A percentile compares a stretch with the other conserved stretches of the same genome.
Conservation (phyloP, 2,329 filamentous ascomycete genomes). For the Diaporthe vaccinii region DNA sequence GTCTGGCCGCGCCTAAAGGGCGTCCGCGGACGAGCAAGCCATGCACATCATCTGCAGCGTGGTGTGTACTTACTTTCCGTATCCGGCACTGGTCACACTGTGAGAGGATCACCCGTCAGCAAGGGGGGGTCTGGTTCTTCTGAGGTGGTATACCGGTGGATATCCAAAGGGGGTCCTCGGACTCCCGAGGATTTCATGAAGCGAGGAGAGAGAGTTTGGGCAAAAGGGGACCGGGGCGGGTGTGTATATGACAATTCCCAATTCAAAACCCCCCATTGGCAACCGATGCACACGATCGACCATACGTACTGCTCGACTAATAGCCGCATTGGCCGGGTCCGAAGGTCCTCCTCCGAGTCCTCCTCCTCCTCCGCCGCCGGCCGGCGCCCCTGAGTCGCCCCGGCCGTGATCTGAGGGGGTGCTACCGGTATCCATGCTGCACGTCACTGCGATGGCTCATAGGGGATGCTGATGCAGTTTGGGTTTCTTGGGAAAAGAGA, state of each 20-base stretch:
- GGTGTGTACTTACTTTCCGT: constrained; percentile 50
- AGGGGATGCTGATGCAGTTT: neutral
- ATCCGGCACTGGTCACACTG: constrained; percentile 57
- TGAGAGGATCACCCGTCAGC: constrained; percentile 12
- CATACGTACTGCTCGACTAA: constrained; percentile 40
- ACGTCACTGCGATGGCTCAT: neutral
- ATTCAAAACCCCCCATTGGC: neutral
- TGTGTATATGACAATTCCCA: neutral
- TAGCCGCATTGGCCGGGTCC: constrained; percentile 30
- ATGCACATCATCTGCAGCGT: constrained; percentile 5
- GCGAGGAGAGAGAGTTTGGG: neutral
- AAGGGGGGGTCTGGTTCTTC: constrained; percentile 1
- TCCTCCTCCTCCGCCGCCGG: constrained; percentile 4
- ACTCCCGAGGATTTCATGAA: constrained; percentile 21
- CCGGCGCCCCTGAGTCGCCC: constrained; percentile 30
- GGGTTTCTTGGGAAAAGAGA: too few relatives aligned
- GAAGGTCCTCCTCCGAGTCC: constrained; percentile 25
- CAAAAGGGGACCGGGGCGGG: neutral
- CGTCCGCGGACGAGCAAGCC: constrained; percentile 37
- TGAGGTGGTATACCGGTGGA: constrained; percentile 28
- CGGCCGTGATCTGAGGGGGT: constrained; percentile 32
- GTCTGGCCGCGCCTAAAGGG: neutral
- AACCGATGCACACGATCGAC: neutral
- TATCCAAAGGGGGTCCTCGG: constrained; percentile 28
- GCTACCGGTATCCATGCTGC: constrained; percentile 33